These are phyloP conservation scores for Exsudoporus floridanus DNA, from an alignment of 1,284 basidiomycete species.

Conservation along the genomic window DNA sequence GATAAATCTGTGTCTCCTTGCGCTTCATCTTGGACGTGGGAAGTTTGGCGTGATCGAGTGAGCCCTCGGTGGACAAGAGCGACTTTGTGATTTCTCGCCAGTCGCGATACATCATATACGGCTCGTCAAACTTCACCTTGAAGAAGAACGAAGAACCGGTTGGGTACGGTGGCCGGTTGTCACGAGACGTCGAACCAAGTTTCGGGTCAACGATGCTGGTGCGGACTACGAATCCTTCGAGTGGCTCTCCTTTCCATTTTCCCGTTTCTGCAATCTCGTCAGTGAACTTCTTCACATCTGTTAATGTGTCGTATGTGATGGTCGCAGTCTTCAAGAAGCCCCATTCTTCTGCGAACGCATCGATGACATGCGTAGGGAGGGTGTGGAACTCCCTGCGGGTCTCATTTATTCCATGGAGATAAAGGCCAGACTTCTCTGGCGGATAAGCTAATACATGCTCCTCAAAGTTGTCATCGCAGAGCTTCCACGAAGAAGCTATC, in stretches of 20 bases:
- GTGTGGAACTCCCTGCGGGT: conserved; percentile 76
- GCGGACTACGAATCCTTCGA: conserved; percentile 97
- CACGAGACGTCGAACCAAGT: conserved; percentile 29
- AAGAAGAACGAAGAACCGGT: conserved; percentile 93
- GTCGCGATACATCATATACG: conserved; percentile 97
- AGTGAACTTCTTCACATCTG: conserved; percentile 75
- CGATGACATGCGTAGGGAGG: conserved; percentile 64
- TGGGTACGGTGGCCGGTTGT: conserved; percentile 62
- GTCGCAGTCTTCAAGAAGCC: conserved; percentile 82
- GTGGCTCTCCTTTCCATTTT: conserved; percentile 79
- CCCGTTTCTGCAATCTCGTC: conserved; percentile 67
- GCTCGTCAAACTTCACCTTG: conserved; percentile 99
- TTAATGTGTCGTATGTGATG: conserved; percentile 57
- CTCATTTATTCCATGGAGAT: conserved; percentile 90
- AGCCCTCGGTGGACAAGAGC: conserved; percentile 50
- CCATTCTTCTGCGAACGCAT: conserved; percentile 84
- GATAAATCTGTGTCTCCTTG: conserved; percentile 65
- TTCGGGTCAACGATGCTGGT: conserved; percentile 56
- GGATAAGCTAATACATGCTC: conserved; percentile 93
- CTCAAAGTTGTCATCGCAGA: conserved; percentile 97
- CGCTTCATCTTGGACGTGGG: conserved; percentile 64
- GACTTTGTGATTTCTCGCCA: conserved; percentile 93
- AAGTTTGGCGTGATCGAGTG: conserved; percentile 38
- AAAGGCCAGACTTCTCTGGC: conserved; percentile 82
- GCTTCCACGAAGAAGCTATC: conserved; percentile 44